Evolutionary conservation across 805 yeast genomes (phyloP).

Genomic region (Kazachstania psychrophila): DNA sequence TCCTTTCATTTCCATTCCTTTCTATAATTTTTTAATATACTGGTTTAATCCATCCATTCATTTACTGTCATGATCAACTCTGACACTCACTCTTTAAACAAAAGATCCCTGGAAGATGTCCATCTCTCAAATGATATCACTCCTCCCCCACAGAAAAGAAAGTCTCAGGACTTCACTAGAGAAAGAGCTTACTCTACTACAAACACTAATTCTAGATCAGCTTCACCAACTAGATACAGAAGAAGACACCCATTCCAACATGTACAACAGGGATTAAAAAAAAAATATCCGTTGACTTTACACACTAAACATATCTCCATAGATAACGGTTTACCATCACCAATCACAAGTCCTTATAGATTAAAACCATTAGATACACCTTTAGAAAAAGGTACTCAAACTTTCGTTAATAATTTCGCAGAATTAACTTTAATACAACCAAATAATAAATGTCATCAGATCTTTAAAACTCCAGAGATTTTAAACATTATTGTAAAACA

Average conservation of each 20-base stretch:
- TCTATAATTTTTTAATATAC: background rate
- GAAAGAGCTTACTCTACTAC: background rate
- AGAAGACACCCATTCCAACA: slow-evolving; percentile 6
- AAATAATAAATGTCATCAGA: slow-evolving; percentile 25
- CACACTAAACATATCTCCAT: slow-evolving; percentile 3
- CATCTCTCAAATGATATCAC: no score
- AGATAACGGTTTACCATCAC: slow-evolving; percentile 6
- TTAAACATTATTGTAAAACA: slow-evolving; percentile 48
- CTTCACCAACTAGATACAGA: slow-evolving; percentile 2
- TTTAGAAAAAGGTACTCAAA: background rate
- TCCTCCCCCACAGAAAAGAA: slow-evolving; percentile 4
- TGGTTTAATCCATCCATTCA: slow-evolving; percentile 6
- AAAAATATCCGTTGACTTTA: background rate
- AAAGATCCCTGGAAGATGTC: slow-evolving; percentile 7
- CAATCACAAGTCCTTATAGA: slow-evolving; percentile 7
- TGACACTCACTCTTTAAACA: slow-evolving; percentile 1
- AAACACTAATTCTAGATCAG: slow-evolving; percentile 1
- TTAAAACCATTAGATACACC: background rate
- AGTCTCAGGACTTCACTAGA: background rate
- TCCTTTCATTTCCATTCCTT: background rate
- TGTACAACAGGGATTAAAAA: background rate
- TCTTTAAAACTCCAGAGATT: slow-evolving; percentile 73
- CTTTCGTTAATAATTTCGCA: slow-evolving; percentile 5
- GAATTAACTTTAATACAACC: slow-evolving; percentile 5
- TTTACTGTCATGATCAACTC: no score